Base-by-base conservation (phyloP, 768 basidiomycete genomes). In the Phaffia tasmanica region DNA sequence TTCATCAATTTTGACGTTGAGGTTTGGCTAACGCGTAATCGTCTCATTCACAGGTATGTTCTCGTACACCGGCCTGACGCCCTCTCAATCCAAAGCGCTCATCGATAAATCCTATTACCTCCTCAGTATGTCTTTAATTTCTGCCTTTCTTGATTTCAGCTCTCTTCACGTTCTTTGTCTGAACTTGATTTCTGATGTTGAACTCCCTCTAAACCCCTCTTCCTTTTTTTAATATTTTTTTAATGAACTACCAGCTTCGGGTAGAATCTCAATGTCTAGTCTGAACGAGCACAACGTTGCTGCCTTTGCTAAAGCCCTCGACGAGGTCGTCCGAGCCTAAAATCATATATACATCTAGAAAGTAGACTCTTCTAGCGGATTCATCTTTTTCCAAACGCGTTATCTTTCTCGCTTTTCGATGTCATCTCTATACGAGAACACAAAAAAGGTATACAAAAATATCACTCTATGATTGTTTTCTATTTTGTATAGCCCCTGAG, bases 201-300 rank as follows among this genome's bases (percentile, higher is more conserved):
- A 21, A 4, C 2, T 58, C 42, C 30, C 46, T 62, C 35, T 23
- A 62, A 59, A 9, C 15, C 11, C 42, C 9, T 51, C 67, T 74
- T 75, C 6, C 3, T 73, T 15, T 71, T 70, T 67, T 74, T 67
- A 42, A 46, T 49, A 6, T 49, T 30, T 8, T 42, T 30, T 35
- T 48, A 0, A 15, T 27, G 16, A 2, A 6, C 55, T 69, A 68
- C 65, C 50, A 77, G 63, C 74, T 42, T 42, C 35, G 4, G 90
- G 92, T 56, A 81, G 92, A 58, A 94, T 97, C 72, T 91, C 89
- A 64, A 94, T 97, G 91, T 89, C 91, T 4, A 92, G 88, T 19
- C 76, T 94, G 79, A 94, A 91, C 80, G 82, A 79, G 56, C 73
- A 80, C 68, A 95, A 93, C 77, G 76, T 94, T n/a, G 62, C 68